Evolutionary conservation across 73 alveolate species (phyloP), one percentile per base, ranked within the genome.

Genomic region (Breviolum minutum): DNA sequence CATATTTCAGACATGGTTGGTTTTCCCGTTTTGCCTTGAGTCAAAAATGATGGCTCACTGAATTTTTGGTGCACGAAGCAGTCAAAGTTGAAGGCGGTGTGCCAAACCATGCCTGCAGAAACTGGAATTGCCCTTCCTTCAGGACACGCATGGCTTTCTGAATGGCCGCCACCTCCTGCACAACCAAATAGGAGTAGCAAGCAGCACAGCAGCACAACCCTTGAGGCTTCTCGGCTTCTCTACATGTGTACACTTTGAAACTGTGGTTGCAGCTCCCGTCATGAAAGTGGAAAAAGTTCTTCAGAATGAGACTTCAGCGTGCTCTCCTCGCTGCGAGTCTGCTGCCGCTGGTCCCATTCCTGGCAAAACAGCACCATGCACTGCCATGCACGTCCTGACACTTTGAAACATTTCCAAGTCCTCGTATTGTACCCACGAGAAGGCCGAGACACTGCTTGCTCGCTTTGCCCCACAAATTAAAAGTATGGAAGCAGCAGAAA

Each of bases 321-420:
- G 54, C 40, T 7, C 60, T 54, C 93, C 97, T 91, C 97, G 20
- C 48, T 79, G 8, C 97, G 97, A 13, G 88, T 91, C 97, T n/a
- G 22, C 87, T 91, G 97, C 10, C 97, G 97, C 88, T 91, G 97
- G 63, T 73, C 88, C 97, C 97, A 91, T 79, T 91, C 97, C 97
- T 91, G 32, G 69, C 63, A 69, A 8, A n/a, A 14, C 30, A 3
- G 8, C 24, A 10, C 26, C 26, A 27, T 77, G 62, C 54, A 40
- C 54, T 40, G 1, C 26, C 26, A 27, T 77, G 62, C 54, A 40
- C 54, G 0, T 68, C 77, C 17, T 40, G 54, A 40, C 54, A 40
- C 54, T 40, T 40, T 40, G 54, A 40, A 40, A 40, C 54, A 40
- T 40, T 40, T 40, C 54, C 54, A 40, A 40, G 54, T 3, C 54